These are phyloP conservation scores for Elsinoe ampelina DNA, from an alignment of 2,329 filamentous ascomycete species.

Conservation along the genomic window DNA sequence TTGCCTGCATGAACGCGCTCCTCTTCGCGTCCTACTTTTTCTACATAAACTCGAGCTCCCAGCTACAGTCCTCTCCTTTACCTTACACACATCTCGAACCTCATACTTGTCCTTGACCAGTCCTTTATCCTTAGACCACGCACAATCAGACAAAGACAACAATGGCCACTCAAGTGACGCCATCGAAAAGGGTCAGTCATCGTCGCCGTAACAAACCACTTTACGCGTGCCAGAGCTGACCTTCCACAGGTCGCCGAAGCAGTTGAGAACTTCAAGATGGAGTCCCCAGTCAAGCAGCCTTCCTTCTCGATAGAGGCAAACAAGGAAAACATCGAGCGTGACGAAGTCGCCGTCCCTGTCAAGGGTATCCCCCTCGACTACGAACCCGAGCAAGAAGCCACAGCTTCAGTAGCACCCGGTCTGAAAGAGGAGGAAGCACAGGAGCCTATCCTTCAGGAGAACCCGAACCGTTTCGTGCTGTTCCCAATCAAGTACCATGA, in stretches of 20 bases:
- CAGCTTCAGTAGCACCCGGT: constrained; percentile 44
- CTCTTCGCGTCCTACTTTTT: constrained; percentile 7
- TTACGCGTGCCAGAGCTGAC: constrained; percentile 32
- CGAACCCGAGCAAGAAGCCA: constrained; percentile 28
- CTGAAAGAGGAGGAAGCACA: constrained; percentile 60
- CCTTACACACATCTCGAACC: constrained; percentile 12
- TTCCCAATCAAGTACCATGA: constrained; percentile 99
- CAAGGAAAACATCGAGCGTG: constrained; percentile 68
- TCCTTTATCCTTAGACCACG: constrained; percentile 13
- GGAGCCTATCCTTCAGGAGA: constrained; percentile 91
- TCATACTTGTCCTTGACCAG: neutral
- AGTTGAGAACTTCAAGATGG: constrained; percentile 84
- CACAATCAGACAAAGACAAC: constrained; percentile 10
- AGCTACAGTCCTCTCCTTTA: constrained; percentile 7
- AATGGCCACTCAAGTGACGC: constrained; percentile 69
- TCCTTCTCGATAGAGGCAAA: constrained; percentile 58
- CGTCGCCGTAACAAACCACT: constrained; percentile 29
- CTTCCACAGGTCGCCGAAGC: constrained; percentile 65
- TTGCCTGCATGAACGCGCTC: constrained; percentile 7
- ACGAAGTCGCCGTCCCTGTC: constrained; percentile 49
- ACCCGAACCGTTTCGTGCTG: constrained; percentile 89
- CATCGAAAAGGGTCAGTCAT: constrained; percentile 59
- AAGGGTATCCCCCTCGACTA: constrained; percentile 41
- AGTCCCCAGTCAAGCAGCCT: constrained; percentile 85
- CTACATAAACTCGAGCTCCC: constrained; percentile 10